These are phyloP conservation scores for Apiospora pterosperma DNA, from an alignment of 2,329 filamentous ascomycete genomes.

Conservation along the genomic window DNA sequence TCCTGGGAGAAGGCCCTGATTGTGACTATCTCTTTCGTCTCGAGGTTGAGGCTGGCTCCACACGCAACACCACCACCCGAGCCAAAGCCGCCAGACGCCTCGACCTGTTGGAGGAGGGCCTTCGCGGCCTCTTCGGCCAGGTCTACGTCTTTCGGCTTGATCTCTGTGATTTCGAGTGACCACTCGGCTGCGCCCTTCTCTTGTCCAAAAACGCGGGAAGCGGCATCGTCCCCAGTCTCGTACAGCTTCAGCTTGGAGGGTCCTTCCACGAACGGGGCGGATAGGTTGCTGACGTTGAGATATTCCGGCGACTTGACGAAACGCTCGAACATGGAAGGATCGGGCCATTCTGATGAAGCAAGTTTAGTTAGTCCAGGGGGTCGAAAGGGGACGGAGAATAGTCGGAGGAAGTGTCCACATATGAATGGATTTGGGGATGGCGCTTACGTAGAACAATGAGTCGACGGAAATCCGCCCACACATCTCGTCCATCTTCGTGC, in stretches of 20 bases:
- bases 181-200: background rate
- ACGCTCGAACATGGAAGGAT: background rate
- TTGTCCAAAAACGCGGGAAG: background rate
- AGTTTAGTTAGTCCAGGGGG: too few relatives aligned
- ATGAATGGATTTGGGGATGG: too few relatives aligned
- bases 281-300: background rate
- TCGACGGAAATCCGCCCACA: too few relatives aligned
- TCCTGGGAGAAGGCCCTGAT: background rate
- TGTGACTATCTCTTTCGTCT: background rate
- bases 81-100: background rate
- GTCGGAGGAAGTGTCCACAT: too few relatives aligned
- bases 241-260: background rate
- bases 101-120: background rate
- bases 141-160: background rate
- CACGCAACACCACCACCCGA: background rate
- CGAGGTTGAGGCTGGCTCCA: background rate
- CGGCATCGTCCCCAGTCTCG: background rate
- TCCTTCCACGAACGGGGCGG: background rate
- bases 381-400: too few relatives aligned
- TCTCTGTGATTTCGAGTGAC: background rate
- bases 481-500: too few relatives aligned
- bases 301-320: background rate
- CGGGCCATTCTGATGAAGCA: background rate
- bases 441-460: too few relatives aligned
- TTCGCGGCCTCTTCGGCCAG: background rate